Percentiles rank a stretch among this genome's conserved stretches.
Evolutionary conservation across 208 protist genomes (phyloP).

Genomic region (Leishmania turanica): DNA sequence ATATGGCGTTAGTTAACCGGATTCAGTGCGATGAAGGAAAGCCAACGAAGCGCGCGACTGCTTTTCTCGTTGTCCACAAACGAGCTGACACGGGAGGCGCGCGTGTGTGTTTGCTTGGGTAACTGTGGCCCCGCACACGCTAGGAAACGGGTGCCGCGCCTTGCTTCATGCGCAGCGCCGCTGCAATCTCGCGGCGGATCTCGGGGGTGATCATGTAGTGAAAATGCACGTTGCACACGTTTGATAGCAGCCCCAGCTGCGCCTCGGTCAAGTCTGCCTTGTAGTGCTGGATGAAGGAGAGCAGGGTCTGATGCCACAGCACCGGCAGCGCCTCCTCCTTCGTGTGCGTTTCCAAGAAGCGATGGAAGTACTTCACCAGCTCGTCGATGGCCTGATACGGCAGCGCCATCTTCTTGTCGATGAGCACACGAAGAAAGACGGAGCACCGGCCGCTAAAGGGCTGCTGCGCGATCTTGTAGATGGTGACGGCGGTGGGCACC

Average conservation of each 20-base stretch:
- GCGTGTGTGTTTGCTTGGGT: neutral
- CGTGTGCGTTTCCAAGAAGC: constrained; percentile 83
- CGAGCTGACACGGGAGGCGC: neutral
- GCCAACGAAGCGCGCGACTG: neutral
- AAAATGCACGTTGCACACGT: constrained; percentile 84
- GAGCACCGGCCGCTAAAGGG: constrained; percentile 90
- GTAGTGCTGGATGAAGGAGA: constrained; percentile 94
- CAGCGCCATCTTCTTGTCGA: constrained; percentile 99
- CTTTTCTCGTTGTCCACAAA: neutral
- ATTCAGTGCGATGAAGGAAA: neutral
- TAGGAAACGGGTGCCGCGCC: constrained; percentile 6
- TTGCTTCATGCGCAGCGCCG: constrained; percentile 42
- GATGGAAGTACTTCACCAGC: constrained; percentile 96
- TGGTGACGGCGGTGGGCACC: constrained; percentile 91
- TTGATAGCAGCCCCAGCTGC: constrained; percentile 71
- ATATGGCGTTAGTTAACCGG: constrained; percentile 13
- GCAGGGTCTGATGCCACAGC: constrained; percentile 97
- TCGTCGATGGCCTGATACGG: constrained; percentile 96
- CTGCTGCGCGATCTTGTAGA: constrained; percentile 95
- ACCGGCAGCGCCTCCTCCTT: constrained; percentile 92
- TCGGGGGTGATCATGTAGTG: constrained; percentile 91
- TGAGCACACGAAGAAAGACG: constrained; percentile 96
- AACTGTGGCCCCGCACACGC: too few relatives aligned
- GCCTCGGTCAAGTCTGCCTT: constrained; percentile 82
- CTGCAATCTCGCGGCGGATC: constrained; percentile 77